Conservation (phyloP, 2,329 filamentous ascomycete genomes). For the Aspergillus ustus region DNA sequence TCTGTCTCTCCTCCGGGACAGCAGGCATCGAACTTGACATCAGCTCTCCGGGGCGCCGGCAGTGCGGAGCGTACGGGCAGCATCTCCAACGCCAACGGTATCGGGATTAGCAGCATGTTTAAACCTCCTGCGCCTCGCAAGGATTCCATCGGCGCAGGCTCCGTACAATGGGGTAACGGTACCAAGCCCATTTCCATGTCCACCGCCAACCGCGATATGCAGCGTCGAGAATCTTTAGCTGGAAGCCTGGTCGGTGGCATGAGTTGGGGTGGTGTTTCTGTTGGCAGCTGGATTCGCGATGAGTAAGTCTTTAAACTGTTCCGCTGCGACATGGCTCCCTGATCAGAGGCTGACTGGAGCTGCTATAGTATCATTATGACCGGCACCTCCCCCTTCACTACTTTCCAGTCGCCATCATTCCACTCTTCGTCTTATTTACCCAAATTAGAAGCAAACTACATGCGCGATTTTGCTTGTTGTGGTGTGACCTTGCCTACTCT, state of each 20-base stretch:
- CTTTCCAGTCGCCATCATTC: slow-evolving; percentile 88
- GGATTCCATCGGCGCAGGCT: slow-evolving; percentile 58
- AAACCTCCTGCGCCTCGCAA: slow-evolving; percentile 52
- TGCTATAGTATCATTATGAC: slow-evolving; percentile 83
- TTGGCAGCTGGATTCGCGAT: slow-evolving; percentile 95
- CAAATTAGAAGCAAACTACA: slow-evolving; percentile 95
- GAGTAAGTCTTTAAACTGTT: slow-evolving; percentile 71
- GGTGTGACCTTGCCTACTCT: slow-evolving; percentile 86
- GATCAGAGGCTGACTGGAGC: slow-evolving; percentile 12
- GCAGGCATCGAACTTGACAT: slow-evolving; percentile 67
- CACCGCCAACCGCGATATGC: slow-evolving; percentile 53
- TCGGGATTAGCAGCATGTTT: slow-evolving; percentile 42
- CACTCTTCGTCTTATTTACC: slow-evolving; percentile 96
- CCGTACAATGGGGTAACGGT: slow-evolving; percentile 61
- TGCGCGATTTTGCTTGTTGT: slow-evolving; percentile 96
- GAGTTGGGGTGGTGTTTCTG: slow-evolving; percentile 96
- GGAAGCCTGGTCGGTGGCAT: slow-evolving; percentile 74
- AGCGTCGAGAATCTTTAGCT: slow-evolving; percentile 62
- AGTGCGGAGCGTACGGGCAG: slow-evolving; percentile 49
- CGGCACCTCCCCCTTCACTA: slow-evolving; percentile 88
- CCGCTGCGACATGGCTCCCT: not conserved
- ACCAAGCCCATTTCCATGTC: slow-evolving; percentile 65
- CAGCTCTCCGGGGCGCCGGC: slow-evolving; percentile 59
- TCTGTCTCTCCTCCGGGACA: slow-evolving; percentile 63
- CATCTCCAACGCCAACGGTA: slow-evolving; percentile 49